Evolutionary conservation across 2,329 filamentous ascomycete species (phyloP), one percentile per base, ranked within the genome.

Genomic region (Cyphellophora attinorum): DNA sequence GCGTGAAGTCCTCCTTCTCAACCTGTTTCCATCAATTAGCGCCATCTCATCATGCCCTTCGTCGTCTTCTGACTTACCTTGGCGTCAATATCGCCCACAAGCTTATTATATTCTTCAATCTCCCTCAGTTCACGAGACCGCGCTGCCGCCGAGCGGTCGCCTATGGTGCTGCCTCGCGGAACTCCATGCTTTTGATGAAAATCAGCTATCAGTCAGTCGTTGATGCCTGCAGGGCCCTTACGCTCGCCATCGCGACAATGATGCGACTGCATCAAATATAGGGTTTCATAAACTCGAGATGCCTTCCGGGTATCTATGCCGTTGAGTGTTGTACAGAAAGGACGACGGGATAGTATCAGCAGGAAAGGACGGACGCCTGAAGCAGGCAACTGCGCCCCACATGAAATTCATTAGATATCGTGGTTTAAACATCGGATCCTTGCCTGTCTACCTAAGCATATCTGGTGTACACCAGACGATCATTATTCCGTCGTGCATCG

Each of bases 51-150:
- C 25, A 12, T 11, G 13, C 11, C n/a, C 17, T 12, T 3, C 6
- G 27, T 6, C 6, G 11, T 8, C 10, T 11, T 11, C 16, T 17
- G 11, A 35, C 50, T 18, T 53, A 84, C 81, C 63, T 79, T 77
- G n/a, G 65, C 53, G 35, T 76, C 74, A 23, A 93, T 74, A 35
- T 75, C 61, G 34, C 72, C 65, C 44, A 88, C 83, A 28, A 94
- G 65, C 8, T 71, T 62, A 46, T 75, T 78, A 60, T 94, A 94
- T 44, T 77, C 73, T 38, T 69, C 63, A 51, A 95, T 93, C 58
- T 81, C 81, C 48, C 76, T 73, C 37, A 76, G 68, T 57, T 93
- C 85, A 56, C 78, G 74, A 46, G 76, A 68, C 38, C 74, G 73
- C 53, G 82, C 75, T 54, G 84, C 76, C 50, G 82, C 77, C 48